A percentile compares a stretch with the other conserved stretches of the same genome.
phyloP scores from a whole-genome alignment of 176 grass and related monocot genomes.

The Calamus simplicifolius region DNA sequence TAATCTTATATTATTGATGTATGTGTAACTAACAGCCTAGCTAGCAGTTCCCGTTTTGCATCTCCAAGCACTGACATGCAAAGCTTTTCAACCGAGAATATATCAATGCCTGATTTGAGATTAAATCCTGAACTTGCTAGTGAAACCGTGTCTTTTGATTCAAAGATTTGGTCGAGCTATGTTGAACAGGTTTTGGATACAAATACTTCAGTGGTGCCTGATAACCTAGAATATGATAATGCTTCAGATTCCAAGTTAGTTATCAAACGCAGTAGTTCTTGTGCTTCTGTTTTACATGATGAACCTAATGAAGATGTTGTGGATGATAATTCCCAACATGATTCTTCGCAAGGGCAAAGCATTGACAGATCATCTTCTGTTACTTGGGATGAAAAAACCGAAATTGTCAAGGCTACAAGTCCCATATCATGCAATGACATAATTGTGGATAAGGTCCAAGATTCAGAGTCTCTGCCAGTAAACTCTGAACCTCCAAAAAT shows the following conservation, averaged over 20 bases:
- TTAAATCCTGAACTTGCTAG: slow-evolving; percentile 72
- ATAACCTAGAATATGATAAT: slow-evolving; percentile 32
- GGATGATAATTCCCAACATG: slow-evolving; percentile 29
- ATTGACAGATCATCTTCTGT: slow-evolving; percentile 40
- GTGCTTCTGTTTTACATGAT: slow-evolving; percentile 20
- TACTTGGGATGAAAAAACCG: slow-evolving; percentile 77
- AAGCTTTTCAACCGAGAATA: slow-evolving; percentile 59
- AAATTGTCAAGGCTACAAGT: slow-evolving; percentile 52
- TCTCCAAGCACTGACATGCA: slow-evolving; percentile 58
- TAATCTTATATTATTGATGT: not conserved
- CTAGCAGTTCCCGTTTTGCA: slow-evolving; percentile 31
- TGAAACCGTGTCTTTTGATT: slow-evolving; percentile 83
- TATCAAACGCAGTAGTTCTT: slow-evolving; percentile 14
- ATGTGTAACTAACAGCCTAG: slow-evolving; percentile 2
- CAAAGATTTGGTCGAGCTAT: slow-evolving; percentile 51
- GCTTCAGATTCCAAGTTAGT: slow-evolving; percentile 24
- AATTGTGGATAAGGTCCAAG: slow-evolving; percentile 48
- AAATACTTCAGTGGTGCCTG: slow-evolving; percentile 29
- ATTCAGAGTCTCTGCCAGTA: slow-evolving; percentile 22
- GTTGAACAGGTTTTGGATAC: slow-evolving; percentile 48
- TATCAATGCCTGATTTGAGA: slow-evolving; percentile 44
- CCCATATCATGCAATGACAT: slow-evolving; percentile 60
- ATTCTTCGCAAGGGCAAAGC: slow-evolving; percentile 21
- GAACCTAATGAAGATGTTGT: slow-evolving; percentile 17
- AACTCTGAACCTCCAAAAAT: slow-evolving; percentile 24